Base-by-base conservation (phyloP, 163 green algal species). In the Volvox carteri region DNA sequence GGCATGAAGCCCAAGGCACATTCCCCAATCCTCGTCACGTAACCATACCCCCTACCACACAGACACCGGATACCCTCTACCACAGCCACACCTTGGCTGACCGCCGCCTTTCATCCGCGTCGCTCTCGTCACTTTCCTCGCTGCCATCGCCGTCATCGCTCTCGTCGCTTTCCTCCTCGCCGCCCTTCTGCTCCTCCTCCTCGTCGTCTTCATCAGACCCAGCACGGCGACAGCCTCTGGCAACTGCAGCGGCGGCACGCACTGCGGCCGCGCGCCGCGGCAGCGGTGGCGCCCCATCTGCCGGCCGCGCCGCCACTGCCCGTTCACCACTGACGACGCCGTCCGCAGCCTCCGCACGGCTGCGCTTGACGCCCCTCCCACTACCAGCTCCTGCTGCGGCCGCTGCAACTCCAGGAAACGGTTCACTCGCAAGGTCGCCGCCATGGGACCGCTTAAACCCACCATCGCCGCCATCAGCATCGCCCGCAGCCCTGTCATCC, bases 191-290 rank as follows among this genome's bases (percentile, higher is more conserved):
- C 18, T 56, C 77, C 18, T 85, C 77, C 4, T 81, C 74, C 28
- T 79, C 72, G n/a, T 67, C 74, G 12, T 67, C 74, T 8, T 81
- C 74, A 7, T 85, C 77, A 11, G 77, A 84, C 48, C 4, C 75
- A n/a, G 48, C 75, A 46, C 33, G n/a, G 18, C 35, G 54, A 30
- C 46, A 70, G 37, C 46, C 23, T 39, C 50, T 84, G 6, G 48
- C 75, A 4, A 56, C 70, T 14, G 75, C 75, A 4, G 75, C 75
- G 16, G 75, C 75, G 33, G 75, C 75, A 6, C 75, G 75, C 50
- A 50, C 75, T 33, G 75, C 33, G n/a, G 50, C 30, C 30, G 50
- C 75, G 28, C 75, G 75, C 75, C 50, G 75, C n/a, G 75, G 75
- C 75, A 84, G 50, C n/a, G 75, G n/a, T 33, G 48, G 8, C 46